These are phyloP conservation scores for Hysterium pulicare DNA, from an alignment of 2,329 filamentous ascomycete genomes.

Conservation along the genomic window DNA sequence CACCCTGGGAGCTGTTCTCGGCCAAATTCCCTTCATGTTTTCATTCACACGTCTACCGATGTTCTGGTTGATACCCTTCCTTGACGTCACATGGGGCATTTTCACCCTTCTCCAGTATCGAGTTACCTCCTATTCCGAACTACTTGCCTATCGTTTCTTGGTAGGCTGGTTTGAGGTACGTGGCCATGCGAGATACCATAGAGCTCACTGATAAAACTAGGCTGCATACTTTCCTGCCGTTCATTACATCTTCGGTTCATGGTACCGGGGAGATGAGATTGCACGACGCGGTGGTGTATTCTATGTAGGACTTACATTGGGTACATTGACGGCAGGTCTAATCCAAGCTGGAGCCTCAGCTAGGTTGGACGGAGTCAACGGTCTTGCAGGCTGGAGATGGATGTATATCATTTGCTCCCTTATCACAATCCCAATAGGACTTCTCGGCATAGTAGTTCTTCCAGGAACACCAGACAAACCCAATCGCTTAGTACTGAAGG, in stretches of 20 bases:
- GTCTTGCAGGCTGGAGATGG: slow-evolving; percentile 33
- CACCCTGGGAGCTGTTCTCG: slow-evolving; percentile 49
- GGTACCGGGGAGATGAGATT: slow-evolving; percentile 46
- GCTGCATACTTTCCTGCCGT: slow-evolving; percentile 13
- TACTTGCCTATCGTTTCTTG: slow-evolving; percentile 54
- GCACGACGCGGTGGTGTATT: slow-evolving; percentile 51
- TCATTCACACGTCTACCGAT: slow-evolving; percentile 46
- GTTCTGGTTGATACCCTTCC: slow-evolving; percentile 49
- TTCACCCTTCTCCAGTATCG: slow-evolving; percentile 57
- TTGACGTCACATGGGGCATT: slow-evolving; percentile 55
- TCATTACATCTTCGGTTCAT: slow-evolving; percentile 42
- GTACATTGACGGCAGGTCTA: slow-evolving; percentile 52
- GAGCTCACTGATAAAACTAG: no score
- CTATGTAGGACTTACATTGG: slow-evolving; percentile 51
- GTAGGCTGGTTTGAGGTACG: slow-evolving; percentile 56
- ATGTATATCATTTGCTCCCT: slow-evolving; percentile 42
- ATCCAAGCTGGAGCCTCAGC: slow-evolving; percentile 38
- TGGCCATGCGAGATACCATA: no score
- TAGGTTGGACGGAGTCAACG: slow-evolving; percentile 57
- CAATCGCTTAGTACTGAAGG: slow-evolving; percentile 46
- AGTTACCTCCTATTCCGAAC: slow-evolving; percentile 47
- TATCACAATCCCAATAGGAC: slow-evolving; percentile 54
- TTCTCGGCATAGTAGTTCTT: slow-evolving; percentile 51
- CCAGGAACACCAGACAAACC: slow-evolving; percentile 52
- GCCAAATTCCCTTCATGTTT: slow-evolving; percentile 53